Conservation (phyloP, 1,284 basidiomycete genomes). For the Ceratobasidium sp. region DNA sequence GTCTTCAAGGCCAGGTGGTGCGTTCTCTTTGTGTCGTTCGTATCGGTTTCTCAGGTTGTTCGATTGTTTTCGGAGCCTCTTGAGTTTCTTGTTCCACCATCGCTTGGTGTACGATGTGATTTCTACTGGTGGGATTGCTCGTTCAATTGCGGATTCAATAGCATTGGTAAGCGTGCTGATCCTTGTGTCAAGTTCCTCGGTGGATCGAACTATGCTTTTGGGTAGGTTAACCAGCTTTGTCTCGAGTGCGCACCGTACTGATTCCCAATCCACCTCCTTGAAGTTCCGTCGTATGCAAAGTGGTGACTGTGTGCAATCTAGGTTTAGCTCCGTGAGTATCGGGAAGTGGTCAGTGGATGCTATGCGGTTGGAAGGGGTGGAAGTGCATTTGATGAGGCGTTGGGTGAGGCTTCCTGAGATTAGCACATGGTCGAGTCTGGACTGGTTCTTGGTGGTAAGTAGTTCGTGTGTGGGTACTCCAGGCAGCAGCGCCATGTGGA, state of each 20-base stretch:
- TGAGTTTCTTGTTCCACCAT: conserved; percentile 39
- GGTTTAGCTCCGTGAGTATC: not conserved
- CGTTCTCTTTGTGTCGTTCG: not conserved
- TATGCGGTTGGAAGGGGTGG: not conserved
- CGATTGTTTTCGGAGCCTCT: not conserved
- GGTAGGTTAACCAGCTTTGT: not conserved
- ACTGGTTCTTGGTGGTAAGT: not conserved
- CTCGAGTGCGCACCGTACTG: conserved; percentile 32
- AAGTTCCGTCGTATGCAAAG: not conserved
- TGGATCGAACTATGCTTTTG: too few species aligned
- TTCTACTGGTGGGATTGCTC: not conserved
- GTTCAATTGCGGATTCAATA: not conserved
- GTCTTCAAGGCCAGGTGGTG: not conserved
- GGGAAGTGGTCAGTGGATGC: not conserved
- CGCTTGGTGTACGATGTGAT: conserved; percentile 11
- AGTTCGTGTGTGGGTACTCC: not conserved
- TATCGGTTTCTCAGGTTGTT: not conserved
- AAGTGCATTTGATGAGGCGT: not conserved
- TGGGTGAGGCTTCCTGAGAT: not conserved
- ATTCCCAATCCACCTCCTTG: conserved; percentile 36
- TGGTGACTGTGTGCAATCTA: not conserved
- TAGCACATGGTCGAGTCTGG: not conserved
- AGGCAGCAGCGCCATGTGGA: not conserved
- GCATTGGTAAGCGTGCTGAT: conserved; percentile 1
- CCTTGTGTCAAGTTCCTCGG: conserved; percentile 7